A percentile compares a stretch with the other conserved stretches of the same genome.
phyloP scores from a whole-genome alignment of 768 basidiomycete species.

The Phanerochaete carnosa region DNA sequence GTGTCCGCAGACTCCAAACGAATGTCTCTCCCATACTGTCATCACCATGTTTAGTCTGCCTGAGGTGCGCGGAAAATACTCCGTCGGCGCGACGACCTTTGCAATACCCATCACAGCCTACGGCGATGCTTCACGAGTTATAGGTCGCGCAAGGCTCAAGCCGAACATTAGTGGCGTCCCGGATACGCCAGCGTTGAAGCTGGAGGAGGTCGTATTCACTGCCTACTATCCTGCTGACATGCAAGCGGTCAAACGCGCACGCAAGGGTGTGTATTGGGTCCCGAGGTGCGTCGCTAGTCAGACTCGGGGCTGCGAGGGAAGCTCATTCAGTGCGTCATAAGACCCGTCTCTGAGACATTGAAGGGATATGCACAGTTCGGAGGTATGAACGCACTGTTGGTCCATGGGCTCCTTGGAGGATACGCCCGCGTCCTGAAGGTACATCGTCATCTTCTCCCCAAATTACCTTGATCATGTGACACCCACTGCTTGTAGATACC shows the following conservation, averaged over 20 bases:
- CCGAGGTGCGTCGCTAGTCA: slow-evolving; percentile 42
- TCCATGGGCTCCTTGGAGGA: background rate
- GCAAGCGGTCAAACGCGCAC: slow-evolving; percentile 18
- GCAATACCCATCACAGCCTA: slow-evolving; percentile 34
- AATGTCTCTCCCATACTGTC: background rate
- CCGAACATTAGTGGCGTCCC: slow-evolving; percentile 21
- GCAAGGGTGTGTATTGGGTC: slow-evolving; percentile 54
- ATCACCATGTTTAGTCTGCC: slow-evolving; percentile 43
- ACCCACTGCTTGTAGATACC: slow-evolving; percentile 11
- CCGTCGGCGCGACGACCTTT: slow-evolving; percentile 61
- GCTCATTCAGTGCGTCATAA: background rate
- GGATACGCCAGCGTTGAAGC: slow-evolving; percentile 40
- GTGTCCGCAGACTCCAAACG: too few species aligned
- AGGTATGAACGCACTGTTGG: slow-evolving; percentile 1
- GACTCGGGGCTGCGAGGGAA: background rate
- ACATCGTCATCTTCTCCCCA: background rate
- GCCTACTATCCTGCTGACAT: slow-evolving; percentile 59
- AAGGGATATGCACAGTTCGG: slow-evolving; percentile 18
- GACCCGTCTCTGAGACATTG: slow-evolving; percentile 14
- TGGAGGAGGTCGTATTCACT: slow-evolving; percentile 64
- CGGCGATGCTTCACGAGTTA: slow-evolving; percentile 26
- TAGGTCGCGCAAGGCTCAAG: slow-evolving; percentile 40
- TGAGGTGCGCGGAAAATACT: slow-evolving; percentile 40
- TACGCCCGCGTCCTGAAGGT: background rate
- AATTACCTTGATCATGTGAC: background rate